A percentile compares a stretch with the other conserved stretches of the same genome.
phyloP scores from a whole-genome alignment of 371 early-diverging fungal genomes.

The Funneliformis caledonium region DNA sequence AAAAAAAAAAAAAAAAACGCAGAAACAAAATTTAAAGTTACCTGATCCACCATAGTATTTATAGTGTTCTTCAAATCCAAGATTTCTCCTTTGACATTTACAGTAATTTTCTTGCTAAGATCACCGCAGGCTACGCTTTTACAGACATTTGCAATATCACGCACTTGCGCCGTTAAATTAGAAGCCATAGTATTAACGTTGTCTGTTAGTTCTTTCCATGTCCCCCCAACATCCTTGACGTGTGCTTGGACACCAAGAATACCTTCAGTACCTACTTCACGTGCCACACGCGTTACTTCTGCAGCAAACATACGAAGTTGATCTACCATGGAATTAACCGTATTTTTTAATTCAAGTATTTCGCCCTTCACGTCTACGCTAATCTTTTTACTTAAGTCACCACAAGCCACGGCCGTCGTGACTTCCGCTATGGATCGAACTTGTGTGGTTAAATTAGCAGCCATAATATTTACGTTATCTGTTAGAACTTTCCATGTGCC shows the following conservation, averaged over 20 bases:
- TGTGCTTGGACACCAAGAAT: slow-evolving; percentile 56
- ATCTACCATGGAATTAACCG: slow-evolving; percentile 67
- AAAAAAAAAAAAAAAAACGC: not conserved
- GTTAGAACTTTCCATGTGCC: slow-evolving; percentile 65
- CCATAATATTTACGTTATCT: slow-evolving; percentile 57
- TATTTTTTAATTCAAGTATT: slow-evolving; percentile 59
- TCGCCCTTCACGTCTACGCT: slow-evolving; percentile 55
- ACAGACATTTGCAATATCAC: slow-evolving; percentile 58
- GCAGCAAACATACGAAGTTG: slow-evolving; percentile 56
- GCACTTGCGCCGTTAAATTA: slow-evolving; percentile 61
- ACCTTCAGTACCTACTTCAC: slow-evolving; percentile 58
- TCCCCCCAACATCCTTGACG: slow-evolving; percentile 57
- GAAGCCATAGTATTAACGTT: slow-evolving; percentile 61
- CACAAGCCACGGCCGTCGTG: slow-evolving; percentile 55
- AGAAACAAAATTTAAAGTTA: not conserved
- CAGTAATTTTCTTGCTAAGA: slow-evolving; percentile 55
- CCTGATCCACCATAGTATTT: slow-evolving; percentile 59
- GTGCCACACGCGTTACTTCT: slow-evolving; percentile 56
- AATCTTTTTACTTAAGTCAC: slow-evolving; percentile 59
- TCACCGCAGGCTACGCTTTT: slow-evolving; percentile 62
- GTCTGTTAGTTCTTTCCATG: slow-evolving; percentile 57
- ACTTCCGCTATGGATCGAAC: slow-evolving; percentile 60
- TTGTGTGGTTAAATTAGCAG: slow-evolving; percentile 56
- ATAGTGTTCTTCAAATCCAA: slow-evolving; percentile 53
- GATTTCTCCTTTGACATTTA: slow-evolving; percentile 52